Evolutionary conservation across 352 stramenopile genomes (phyloP).

Genomic region (Globisporangium spinosum): DNA sequence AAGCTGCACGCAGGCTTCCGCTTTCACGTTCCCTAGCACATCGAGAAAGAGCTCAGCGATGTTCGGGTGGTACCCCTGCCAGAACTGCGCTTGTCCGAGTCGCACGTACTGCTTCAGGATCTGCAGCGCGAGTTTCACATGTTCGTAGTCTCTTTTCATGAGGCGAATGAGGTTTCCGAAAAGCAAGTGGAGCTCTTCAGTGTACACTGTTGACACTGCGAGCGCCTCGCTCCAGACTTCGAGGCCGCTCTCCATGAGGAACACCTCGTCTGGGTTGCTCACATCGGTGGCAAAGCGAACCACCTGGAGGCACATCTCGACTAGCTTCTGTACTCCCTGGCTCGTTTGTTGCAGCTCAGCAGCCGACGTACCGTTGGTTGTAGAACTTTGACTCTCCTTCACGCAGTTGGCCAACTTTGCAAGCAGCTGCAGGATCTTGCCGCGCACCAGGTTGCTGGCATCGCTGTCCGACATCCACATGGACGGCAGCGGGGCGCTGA

Average conservation of each 20-base stretch:
- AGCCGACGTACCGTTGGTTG: not conserved
- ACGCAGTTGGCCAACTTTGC: slow-evolving; percentile 56
- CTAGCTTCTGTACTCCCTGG: slow-evolving; percentile 32
- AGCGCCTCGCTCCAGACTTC: slow-evolving; percentile 68
- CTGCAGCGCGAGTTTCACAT: slow-evolving; percentile 53
- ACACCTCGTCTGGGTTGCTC: slow-evolving; percentile 78
- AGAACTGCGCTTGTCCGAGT: slow-evolving; percentile 57
- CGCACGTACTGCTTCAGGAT: slow-evolving; percentile 66
- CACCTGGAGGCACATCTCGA: slow-evolving; percentile 71
- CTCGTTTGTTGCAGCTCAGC: slow-evolving; percentile 9
- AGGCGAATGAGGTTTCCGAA: slow-evolving; percentile 61
- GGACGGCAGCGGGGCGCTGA: slow-evolving; percentile 59
- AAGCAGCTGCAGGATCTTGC: slow-evolving; percentile 80
- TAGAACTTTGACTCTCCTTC: slow-evolving; percentile 31
- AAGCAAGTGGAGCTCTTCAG: slow-evolving; percentile 58
- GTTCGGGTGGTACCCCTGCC: slow-evolving; percentile 52
- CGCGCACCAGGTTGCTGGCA: slow-evolving; percentile 72
- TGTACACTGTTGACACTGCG: slow-evolving; percentile 49
- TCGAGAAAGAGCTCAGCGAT: slow-evolving; percentile 38
- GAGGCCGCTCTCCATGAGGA: slow-evolving; percentile 81
- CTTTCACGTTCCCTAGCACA: slow-evolving; percentile 66
- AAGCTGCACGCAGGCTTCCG: slow-evolving; percentile 60
- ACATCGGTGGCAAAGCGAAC: slow-evolving; percentile 71
- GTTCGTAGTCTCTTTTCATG: slow-evolving; percentile 78
- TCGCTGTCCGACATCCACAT: slow-evolving; percentile 75